phyloP scores from a whole-genome alignment of 2,329 filamentous ascomycete genomes.

The Aspergillus candidus region DNA sequence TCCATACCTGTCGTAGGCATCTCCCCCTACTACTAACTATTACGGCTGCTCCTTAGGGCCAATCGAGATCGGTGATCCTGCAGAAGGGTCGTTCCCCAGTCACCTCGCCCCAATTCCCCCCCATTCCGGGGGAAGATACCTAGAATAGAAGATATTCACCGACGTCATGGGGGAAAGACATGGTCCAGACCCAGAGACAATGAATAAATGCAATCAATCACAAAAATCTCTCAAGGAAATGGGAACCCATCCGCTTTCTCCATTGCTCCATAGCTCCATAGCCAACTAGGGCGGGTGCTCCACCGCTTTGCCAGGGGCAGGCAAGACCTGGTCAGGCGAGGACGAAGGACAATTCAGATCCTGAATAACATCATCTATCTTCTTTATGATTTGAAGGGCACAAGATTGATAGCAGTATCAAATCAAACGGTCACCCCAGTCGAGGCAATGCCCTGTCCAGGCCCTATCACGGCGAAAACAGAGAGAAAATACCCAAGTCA shows the following conservation, averaged over 20 bases:
- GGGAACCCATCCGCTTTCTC: too few species aligned
- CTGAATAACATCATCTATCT: neutral
- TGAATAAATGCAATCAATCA: neutral
- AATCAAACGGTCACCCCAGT: neutral
- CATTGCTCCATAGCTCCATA: too few species aligned
- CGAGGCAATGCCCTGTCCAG: neutral
- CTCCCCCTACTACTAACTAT: too few species aligned
- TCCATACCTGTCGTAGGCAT: too few species aligned
- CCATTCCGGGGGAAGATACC: slow-evolving; percentile 1
- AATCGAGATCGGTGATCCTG: too few species aligned
- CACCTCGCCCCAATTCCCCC: neutral
- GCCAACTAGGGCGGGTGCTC: too few species aligned
- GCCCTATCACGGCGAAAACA: neutral
- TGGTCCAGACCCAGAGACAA: neutral
- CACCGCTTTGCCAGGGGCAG: too few species aligned
- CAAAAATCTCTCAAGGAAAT: neutral
- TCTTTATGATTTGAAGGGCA: neutral
- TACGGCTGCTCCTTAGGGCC: too few species aligned
- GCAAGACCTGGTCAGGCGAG: too few species aligned
- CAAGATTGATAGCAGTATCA: neutral
- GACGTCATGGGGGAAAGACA: neutral
- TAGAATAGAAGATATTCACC: neutral
- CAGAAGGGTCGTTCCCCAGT: too few species aligned
- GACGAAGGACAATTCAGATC: neutral
- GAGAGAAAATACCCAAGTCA: neutral